Conservation (phyloP, 2,329 filamentous ascomycete genomes). For the Sphaerulina populicola region DNA sequence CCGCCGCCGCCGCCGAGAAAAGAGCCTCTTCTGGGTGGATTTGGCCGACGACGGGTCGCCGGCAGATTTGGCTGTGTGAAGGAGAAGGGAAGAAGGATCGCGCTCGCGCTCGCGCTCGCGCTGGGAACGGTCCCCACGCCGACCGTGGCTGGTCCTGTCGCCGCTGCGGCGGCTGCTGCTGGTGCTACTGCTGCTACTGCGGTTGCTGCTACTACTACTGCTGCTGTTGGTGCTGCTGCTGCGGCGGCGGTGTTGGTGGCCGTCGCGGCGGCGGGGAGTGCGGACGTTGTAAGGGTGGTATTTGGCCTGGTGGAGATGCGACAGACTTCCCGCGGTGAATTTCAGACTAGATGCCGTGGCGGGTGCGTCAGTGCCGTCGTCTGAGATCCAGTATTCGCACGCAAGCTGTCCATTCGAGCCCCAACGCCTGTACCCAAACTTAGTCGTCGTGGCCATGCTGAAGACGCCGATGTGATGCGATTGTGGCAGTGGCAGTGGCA, state of each 20-base stretch:
- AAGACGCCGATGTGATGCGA: background rate
- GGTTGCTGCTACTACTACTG: constrained; percentile 1
- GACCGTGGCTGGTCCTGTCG: constrained; percentile 3
- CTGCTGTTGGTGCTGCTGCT: background rate
- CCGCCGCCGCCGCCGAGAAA: background rate
- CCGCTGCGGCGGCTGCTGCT: constrained; percentile 1
- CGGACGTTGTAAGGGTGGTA: constrained; percentile 4
- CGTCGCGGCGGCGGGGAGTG: background rate
- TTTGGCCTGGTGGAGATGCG: constrained; percentile 8
- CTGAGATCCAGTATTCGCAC: constrained; percentile 17
- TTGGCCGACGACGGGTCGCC: constrained; percentile 4
- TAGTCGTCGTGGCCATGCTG: constrained; percentile 10
- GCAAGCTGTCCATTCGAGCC: constrained; percentile 8
- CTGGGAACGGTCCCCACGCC: constrained; percentile 1
- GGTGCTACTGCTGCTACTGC: background rate
- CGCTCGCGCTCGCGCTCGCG: no score
- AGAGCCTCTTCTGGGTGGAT: constrained; percentile 7
- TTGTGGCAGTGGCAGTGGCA: no score
- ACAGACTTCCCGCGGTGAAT: constrained; percentile 15
- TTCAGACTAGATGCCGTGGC: constrained; percentile 4
- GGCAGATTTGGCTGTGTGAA: constrained; percentile 9
- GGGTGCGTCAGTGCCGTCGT: constrained; percentile 7
- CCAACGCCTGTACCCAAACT: constrained; percentile 16
- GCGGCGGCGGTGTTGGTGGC: background rate
- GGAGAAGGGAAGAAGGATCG: constrained; percentile 6